Base-by-base conservation (phyloP, 768 basidiomycete genomes). In the Tricholoma flavovirens region DNA sequence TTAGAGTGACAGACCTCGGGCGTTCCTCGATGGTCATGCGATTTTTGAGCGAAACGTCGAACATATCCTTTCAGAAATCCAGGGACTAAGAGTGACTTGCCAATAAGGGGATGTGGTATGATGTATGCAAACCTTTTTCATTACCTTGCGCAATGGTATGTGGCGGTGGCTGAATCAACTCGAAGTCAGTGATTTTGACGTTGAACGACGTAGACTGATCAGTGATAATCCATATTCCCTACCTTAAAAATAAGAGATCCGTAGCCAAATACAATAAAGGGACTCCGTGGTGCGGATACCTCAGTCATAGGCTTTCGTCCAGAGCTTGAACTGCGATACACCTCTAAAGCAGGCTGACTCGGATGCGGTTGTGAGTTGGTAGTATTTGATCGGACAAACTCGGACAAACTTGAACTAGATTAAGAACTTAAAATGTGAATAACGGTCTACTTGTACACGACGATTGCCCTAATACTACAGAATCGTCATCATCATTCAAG, bases 231-330 rank as follows among this genome's bases (percentile, higher is more conserved):
- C n/a, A 9, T 3, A 17, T 51, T 26, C 4, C 14, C 24, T 64
- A 87, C 93, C 81, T 93, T 95, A 80, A 89, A 96, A 56, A 96
- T 94, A 38, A 97, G 78, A 5, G 91, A 93, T 10, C 93, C 93
- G 62, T 97, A 97, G 29, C 93, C 93, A 62, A 96, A 97, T 11
- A 96, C 88, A 52, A 90, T 76, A 66, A 86, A 93, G 2, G 75
- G 71, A 21, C n/a, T 17, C 19, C 2, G 24, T n/a, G 24, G 12
- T 5, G 22, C 24, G 43, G 43, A 24, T 5, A 15, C 21, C 4
- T 48, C 46, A 10, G 14, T 30, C 26, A 48, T 48, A 10, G 8
- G 46, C n/a, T 17, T 48, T 9, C 29, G 6, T 29, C 4, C 5
- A 11, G 46, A 22, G 19, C 22, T n/a, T n/a, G n/a, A n/a, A n/a